Conservation (phyloP, 345 rosid genomes). For the Citrus cavaleriei region DNA sequence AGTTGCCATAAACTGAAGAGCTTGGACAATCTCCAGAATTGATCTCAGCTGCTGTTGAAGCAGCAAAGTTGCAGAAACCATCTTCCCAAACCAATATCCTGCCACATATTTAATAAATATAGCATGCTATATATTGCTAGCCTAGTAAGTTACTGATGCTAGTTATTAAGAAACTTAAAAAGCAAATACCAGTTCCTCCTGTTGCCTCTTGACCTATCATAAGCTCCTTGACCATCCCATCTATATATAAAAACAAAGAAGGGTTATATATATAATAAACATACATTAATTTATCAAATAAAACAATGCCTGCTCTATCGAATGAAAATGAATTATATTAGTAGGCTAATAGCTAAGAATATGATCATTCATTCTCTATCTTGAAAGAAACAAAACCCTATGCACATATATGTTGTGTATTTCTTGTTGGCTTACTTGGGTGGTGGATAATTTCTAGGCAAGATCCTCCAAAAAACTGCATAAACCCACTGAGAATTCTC, state of each 20-base stretch:
- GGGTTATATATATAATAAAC: background rate
- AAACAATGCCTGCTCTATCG: background rate
- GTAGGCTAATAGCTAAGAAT: background rate
- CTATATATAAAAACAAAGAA: constrained; percentile 30
- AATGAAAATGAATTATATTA: constrained; percentile 5
- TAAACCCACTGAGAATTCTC: constrained; percentile 95
- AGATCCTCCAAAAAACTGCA: constrained; percentile 99
- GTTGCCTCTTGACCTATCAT: constrained; percentile 97
- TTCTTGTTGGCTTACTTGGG: constrained; percentile 67
- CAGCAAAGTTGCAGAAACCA: constrained; percentile 96
- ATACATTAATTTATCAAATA: background rate
- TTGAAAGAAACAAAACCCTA: constrained; percentile 10
- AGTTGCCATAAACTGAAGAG: constrained; percentile 50
- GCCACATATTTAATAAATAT: constrained; percentile 1
- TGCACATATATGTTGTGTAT: background rate
- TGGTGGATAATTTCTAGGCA: constrained; percentile 97
- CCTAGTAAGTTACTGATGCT: background rate
- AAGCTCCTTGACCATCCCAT: constrained; percentile 95
- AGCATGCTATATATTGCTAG: background rate
- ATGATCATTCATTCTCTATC: constrained; percentile 5
- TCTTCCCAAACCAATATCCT: constrained; percentile 99
- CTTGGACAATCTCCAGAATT: constrained; percentile 52
- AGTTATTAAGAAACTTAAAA: background rate
- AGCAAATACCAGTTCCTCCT: constrained; percentile 81
- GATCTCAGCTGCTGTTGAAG: constrained; percentile 52